Percentiles rank a stretch among this genome's conserved stretches.
phyloP scores from a whole-genome alignment of 768 basidiomycete species.

The Phanerochaete carnosa region DNA sequence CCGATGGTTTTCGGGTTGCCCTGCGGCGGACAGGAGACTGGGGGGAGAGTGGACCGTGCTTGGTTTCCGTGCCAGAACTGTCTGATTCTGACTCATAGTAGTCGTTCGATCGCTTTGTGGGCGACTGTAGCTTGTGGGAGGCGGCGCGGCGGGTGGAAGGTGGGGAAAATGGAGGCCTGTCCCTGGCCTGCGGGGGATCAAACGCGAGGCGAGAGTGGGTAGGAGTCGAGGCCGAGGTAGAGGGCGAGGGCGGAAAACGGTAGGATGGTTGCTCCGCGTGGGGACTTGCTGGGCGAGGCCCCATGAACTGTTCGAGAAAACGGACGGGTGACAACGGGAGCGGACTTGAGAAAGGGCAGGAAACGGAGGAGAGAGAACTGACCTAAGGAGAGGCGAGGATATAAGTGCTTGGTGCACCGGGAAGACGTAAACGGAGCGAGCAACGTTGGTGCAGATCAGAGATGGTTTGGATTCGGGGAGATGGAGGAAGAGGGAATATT shows the following conservation, averaged over 20 bases:
- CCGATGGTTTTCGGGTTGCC: constrained; percentile 17
- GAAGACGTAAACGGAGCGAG: neutral
- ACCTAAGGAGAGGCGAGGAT: constrained; percentile 3
- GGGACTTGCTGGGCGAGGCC: constrained; percentile 20
- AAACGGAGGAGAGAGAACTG: constrained; percentile 10
- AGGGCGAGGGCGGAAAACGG: constrained; percentile 45
- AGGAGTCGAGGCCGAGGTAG: constrained; percentile 36
- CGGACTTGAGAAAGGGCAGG: constrained; percentile 5
- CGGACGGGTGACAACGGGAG: constrained; percentile 1
- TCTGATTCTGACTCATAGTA: constrained; percentile 36
- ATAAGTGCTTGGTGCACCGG: neutral
- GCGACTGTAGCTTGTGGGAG: constrained; percentile 25
- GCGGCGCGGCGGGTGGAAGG: constrained; percentile 18
- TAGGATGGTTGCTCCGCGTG: constrained; percentile 19
- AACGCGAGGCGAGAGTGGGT: constrained; percentile 38
- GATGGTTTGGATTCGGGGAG: neutral
- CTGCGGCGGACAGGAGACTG: constrained; percentile 24
- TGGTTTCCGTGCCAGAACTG: constrained; percentile 42
- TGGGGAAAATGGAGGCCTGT: constrained; percentile 25
- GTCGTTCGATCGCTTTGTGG: constrained; percentile 23
- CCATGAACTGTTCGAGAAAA: constrained; percentile 19
- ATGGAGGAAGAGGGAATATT: neutral
- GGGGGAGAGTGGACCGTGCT: constrained; percentile 27
- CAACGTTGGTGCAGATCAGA: constrained; percentile 14
- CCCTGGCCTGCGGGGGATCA: constrained; percentile 22